Base-by-base conservation (phyloP, 2,329 filamentous ascomycete species). In the Ophiocordyceps camponoti-saundersi region DNA sequence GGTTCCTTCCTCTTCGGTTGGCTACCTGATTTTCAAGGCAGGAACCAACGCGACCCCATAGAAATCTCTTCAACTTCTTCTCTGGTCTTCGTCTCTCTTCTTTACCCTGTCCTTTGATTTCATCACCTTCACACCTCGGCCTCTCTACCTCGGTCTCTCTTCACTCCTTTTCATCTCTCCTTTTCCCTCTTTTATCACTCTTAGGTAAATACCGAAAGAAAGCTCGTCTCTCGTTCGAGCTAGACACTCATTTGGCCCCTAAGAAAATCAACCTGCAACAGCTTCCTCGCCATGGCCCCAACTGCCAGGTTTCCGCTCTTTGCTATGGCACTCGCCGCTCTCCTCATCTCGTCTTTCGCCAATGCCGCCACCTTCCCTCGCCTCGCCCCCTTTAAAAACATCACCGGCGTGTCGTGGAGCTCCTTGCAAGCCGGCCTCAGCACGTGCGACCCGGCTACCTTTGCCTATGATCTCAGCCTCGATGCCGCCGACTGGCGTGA, bases 401-500 rank as follows among this genome's bases (percentile, higher is more conserved):
- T 48, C 42, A 50, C 49, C 11, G 49, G 48, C 41, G 46, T 57
- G 41, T 53, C 48, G 10, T 62, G 59, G 59, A 52, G 48, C 11
- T 55, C 57, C 30, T 49, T 55, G 18, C 43, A 23, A 39, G 46
- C 53, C 22, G 50, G 53, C 18, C 49, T 53, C 36, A 55, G 49
- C 47, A 55, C 54, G 20, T 62, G 60, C 50, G 58, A 56, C 46
- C 48, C 52, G 12, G 48, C 53, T 16, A 56, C 54, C 7, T 61
- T 57, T 49, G 20, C 42, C 34, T 42, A 51, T 8, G 53, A 53
- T 20, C 46, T 52, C 42, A 47, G 43, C 41, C 48, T 51, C 43
- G 49, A 49, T 21, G 53, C 57, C 26, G 60, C 59, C 45, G 49
- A 60, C 50, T 62, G 57, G 54, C 50, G 52, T 16, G 52, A 56